These are phyloP conservation scores for Amborella trichopoda DNA, from an alignment of 164 flowering plant species.

Conservation along the genomic window DNA sequence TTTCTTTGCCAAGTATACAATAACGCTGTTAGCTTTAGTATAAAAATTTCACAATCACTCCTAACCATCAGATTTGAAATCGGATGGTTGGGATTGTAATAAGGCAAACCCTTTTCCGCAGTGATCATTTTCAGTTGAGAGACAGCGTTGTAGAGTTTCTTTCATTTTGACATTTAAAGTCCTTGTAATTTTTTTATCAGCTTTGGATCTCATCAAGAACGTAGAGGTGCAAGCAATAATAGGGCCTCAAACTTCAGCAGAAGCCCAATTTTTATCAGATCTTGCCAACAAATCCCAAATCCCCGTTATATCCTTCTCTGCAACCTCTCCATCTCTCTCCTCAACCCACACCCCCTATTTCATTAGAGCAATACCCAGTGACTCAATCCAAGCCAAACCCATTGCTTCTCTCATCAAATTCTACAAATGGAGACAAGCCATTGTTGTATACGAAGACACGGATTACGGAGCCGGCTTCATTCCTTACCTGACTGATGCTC, in stretches of 20 bases:
- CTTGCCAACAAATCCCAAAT: constrained; percentile 11
- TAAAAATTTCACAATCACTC: too few relatives aligned
- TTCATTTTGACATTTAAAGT: too few relatives aligned
- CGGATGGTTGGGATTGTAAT: too few relatives aligned
- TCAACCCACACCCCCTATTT: constrained; percentile 10
- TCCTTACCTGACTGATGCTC: constrained; percentile 10
- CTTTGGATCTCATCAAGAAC: constrained; percentile 8
- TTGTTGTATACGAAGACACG: constrained; percentile 14
- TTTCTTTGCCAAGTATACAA: too few relatives aligned
- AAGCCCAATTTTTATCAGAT: constrained; percentile 10
- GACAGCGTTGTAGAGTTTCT: neutral
- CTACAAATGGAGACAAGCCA: constrained; percentile 11
- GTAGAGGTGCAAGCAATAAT: constrained; percentile 17
- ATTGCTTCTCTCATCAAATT: constrained; percentile 11
- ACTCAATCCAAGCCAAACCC: constrained; percentile 13
- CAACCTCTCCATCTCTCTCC: constrained; percentile 7
- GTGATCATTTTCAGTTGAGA: neutral
- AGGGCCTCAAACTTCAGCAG: constrained; percentile 14
- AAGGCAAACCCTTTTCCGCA: too few relatives aligned
- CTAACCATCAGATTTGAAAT: too few relatives aligned
- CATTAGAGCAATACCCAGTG: constrained; percentile 8
- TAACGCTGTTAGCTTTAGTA: too few relatives aligned
- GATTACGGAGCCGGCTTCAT: constrained; percentile 10
- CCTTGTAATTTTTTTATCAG: constrained; percentile 2
- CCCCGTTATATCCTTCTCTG: constrained; percentile 14